Conservation (phyloP, 164 flowering plant species). For the Warburgia ugandensis region DNA sequence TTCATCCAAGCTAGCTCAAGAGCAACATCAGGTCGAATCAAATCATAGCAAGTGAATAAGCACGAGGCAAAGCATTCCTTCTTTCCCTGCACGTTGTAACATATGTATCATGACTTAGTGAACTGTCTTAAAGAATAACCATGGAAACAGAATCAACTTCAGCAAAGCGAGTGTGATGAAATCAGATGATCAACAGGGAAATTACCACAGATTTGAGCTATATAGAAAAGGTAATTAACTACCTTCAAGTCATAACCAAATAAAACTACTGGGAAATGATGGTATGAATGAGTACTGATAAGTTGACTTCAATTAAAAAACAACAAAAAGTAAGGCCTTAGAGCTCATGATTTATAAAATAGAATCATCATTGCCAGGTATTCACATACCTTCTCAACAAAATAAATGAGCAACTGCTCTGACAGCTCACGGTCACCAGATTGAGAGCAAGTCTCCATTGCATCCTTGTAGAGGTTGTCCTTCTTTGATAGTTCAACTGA, state of each 20-base stretch:
- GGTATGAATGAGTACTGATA: no score
- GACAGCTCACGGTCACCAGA: conserved; percentile 96
- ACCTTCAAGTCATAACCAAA: no score
- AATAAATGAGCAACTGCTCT: conserved; percentile 94
- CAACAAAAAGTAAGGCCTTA: no score
- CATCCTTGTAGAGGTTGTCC: conserved; percentile 91
- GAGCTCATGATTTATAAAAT: neutral
- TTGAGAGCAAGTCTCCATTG: conserved; percentile 97
- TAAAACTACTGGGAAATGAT: no score
- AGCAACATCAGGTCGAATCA: conserved; percentile 89
- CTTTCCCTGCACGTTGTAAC: conserved; percentile 95
- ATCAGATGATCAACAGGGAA: no score
- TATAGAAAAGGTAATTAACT: no score
- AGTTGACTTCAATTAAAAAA: no score
- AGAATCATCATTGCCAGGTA: neutral
- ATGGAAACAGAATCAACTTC: no score
- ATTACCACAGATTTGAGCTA: no score
- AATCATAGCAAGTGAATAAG: conserved; percentile 88
- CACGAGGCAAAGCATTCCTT: conserved; percentile 97
- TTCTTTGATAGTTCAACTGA: conserved; percentile 96
- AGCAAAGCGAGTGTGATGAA: no score
- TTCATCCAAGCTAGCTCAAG: conserved; percentile 98
- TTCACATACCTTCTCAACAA: conserved; percentile 84
- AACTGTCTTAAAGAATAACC: no score
- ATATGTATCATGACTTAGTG: no score